These are phyloP conservation scores for Solanum hybrid DNA, from an alignment of 305 asterid species.

Conservation along the genomic window DNA sequence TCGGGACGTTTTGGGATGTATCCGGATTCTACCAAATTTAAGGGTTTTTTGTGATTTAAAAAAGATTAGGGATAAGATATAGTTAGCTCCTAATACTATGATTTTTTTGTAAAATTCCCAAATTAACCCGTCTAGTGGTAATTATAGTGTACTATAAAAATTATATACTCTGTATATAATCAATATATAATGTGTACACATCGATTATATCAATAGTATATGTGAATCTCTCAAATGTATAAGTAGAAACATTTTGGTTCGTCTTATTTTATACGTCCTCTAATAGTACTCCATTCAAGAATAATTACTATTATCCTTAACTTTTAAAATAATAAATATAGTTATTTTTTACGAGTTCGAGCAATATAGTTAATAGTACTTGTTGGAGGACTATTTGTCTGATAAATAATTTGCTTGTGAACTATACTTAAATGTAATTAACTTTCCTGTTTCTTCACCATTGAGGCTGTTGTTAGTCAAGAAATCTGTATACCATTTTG, in stretches of 20 bases:
- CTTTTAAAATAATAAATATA: no score
- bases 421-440: not conserved
- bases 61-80: no score
- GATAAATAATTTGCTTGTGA: not conserved
- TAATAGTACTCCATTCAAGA: no score
- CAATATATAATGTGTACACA: not conserved
- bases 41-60: no score
- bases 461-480: constrained; percentile 24
- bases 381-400: not conserved
- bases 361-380: no score
- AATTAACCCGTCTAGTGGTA: not conserved
- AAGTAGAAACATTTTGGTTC: not conserved
- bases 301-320: no score
- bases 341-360: no score
- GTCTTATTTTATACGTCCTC: not conserved
- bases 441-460: not conserved
- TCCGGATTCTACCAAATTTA: no score
- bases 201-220: not conserved
- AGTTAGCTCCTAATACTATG: no score
- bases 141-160: not conserved
- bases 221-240: not conserved
- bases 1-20: no score
- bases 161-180: no score
- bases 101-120: no score
- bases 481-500: constrained; percentile 47